Percentiles rank a stretch among this genome's conserved stretches.
Evolutionary conservation across 164 flowering plant genomes (phyloP).

Genomic region (Amborella trichopoda): DNA sequence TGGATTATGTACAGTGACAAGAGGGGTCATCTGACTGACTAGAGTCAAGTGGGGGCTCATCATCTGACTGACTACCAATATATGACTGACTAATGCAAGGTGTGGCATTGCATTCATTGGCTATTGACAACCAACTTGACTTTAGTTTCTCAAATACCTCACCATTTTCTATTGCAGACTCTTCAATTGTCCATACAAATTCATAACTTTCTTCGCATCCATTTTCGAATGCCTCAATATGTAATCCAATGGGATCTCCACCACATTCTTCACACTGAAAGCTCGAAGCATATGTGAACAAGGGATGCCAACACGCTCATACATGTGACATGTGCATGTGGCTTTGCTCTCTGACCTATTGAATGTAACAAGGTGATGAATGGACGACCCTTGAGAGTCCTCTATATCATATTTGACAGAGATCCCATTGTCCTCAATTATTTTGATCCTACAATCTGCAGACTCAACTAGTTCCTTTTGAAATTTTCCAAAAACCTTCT

Average conservation of each 20-base stretch:
- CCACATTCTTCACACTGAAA: slow-evolving; percentile 2
- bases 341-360: slow-evolving; percentile 2
- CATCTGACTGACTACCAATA: too few species aligned
- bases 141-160: too few species aligned
- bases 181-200: too few species aligned
- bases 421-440: not conserved
- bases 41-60: too few species aligned
- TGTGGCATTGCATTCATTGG: too few species aligned
- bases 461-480: slow-evolving; percentile 8
- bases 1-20: too few species aligned
- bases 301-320: slow-evolving; percentile 7
- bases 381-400: not conserved
- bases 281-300: slow-evolving; percentile 7
- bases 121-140: too few species aligned
- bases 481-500: slow-evolving; percentile 2
- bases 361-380: not conserved
- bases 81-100: too few species aligned
- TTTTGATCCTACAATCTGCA: not conserved
- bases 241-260: slow-evolving; percentile 3
- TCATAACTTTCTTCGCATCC: slow-evolving; percentile 4
- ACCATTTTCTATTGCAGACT: too few species aligned
- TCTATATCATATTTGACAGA: not conserved
- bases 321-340: slow-evolving; percentile 7
- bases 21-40: too few species aligned
- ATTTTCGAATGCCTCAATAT: slow-evolving; percentile 7